Base-by-base conservation (phyloP, 208 protist species). In the Acanthamoeba sp. region DNA sequence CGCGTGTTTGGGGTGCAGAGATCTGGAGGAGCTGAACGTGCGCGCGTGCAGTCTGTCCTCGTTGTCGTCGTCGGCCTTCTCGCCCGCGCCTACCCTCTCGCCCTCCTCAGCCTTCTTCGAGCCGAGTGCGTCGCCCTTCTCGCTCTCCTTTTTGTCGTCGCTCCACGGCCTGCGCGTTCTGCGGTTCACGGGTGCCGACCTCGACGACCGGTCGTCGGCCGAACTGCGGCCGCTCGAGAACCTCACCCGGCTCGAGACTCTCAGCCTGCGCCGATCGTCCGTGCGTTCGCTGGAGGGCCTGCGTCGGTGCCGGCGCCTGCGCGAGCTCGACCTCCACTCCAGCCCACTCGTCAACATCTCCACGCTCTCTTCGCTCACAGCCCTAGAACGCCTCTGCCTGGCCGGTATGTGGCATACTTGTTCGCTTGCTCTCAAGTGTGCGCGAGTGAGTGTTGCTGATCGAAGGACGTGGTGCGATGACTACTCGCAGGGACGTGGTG, bases 291-390 rank as follows among this genome's bases (percentile, higher is more conserved):
- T 78, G 6, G 69, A 78, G 3, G 69, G 69, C 38, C 69, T 78
- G 6, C 69, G 38, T 2, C 69, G 36, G 20, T 78, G 69, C 38
- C 14, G 22, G 69, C 69, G 69, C 1, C 38, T 78, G 34, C 32
- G 69, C 32, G 38, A 48, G 38, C 69, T 78, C 69, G 69, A 78
- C 22, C 69, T 78, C 38, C 69, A 78, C 38, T 78, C 69, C 16
- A 78, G 10, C 5, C 69, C 69, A 1, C 69, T 78, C 34, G 69
- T 78, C 34, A 78, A 34, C 38, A 3, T 78, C 5, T 29, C 34
- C 36, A 3, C 38, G 20, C 34, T 78, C 69, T 38, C 69, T 3
- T 29, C 34, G 16, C 69, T 78, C 20, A 78, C 69, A 2, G 10
- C 6, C 10, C 69, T 78, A 29, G 69, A 48, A 24, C 69, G 69